These are phyloP conservation scores for Bipolaris bicolor DNA, from an alignment of 2,329 filamentous ascomycete species.

Conservation along the genomic window DNA sequence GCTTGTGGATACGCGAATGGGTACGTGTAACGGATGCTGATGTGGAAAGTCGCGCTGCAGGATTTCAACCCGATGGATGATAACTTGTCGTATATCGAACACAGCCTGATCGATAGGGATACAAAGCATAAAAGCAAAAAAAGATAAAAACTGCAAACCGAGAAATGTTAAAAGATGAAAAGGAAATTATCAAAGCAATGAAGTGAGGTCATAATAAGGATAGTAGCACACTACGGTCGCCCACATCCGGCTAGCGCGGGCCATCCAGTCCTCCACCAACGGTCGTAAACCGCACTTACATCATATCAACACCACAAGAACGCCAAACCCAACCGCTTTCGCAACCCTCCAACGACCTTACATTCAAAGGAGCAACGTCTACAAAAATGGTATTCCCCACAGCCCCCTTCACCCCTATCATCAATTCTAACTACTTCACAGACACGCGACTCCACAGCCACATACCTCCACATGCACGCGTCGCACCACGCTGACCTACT, in stretches of 20 bases:
- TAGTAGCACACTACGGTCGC: not conserved
- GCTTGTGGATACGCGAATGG: no score
- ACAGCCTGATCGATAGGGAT: not conserved
- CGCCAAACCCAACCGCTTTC: not conserved
- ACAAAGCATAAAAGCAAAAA: not conserved
- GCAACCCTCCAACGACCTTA: not conserved
- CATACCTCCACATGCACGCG: constrained; percentile 75
- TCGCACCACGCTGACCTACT: constrained; percentile 78
- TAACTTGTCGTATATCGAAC: not conserved
- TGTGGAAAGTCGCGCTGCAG: no score
- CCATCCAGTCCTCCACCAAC: constrained; percentile 6
- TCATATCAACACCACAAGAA: not conserved
- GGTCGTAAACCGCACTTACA: not conserved
- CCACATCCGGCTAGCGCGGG: constrained; percentile 5
- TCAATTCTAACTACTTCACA: constrained; percentile 27
- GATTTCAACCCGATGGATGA: no score
- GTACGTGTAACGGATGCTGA: no score
- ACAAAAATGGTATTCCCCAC: not conserved
- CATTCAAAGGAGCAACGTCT: not conserved
- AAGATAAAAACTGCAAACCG: no score
- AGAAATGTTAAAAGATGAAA: not conserved
- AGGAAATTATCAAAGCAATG: not conserved
- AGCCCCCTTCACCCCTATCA: no score
- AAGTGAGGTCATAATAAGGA: not conserved
- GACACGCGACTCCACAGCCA: constrained; percentile 76